Evolutionary conservation across 345 rosid genomes (phyloP), one percentile per base, ranked within the genome.

Genomic region (Populus tremula): DNA sequence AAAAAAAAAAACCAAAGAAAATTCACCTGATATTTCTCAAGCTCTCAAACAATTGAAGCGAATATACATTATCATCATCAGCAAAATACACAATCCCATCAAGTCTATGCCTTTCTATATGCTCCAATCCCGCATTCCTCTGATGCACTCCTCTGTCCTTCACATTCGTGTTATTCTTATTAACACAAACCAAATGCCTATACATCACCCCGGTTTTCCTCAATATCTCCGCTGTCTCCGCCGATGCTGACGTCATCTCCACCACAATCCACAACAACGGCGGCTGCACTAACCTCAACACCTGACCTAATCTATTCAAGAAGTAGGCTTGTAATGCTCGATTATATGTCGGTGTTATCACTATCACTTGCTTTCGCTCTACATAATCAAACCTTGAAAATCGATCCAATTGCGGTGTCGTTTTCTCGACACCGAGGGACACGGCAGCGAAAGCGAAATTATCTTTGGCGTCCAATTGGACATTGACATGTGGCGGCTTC

Each of bases 261-360:
- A 93, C 99, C 83, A 93, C 98, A 49, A 95, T 87, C 99, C 99
- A 95, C 76, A 95, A 80, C 63, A 95, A 23, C 31, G 99, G 99
- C 23, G 94, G 90, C 75, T 81, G 86, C 76, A 92, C 96, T 20
- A 93, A 87, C 85, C 91, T 87, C 86, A 95, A 74, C 38, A 89
- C 87, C 72, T 95, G 99, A 70, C 90, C 96, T 71, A 95, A 61
- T 80, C 97, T 88, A 80, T 83, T 91, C 77, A 95, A 80, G 76
- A 84, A 91, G 75, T 90, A 95, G 4, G 90, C 97, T 79, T 95
- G 99, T 80, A 86, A 72, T 59, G 90, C 97, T 63, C 98, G 85
- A 67, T 91, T 88, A 78, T 91, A 92, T 35, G 99, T 95, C 50
- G 98, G 94, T 27, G 99, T 92, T 31, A 95, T 87, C 81, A 95